phyloP scores from a whole-genome alignment of 2,329 filamentous ascomycete species.

The Hymenoscyphus fructigenus region DNA sequence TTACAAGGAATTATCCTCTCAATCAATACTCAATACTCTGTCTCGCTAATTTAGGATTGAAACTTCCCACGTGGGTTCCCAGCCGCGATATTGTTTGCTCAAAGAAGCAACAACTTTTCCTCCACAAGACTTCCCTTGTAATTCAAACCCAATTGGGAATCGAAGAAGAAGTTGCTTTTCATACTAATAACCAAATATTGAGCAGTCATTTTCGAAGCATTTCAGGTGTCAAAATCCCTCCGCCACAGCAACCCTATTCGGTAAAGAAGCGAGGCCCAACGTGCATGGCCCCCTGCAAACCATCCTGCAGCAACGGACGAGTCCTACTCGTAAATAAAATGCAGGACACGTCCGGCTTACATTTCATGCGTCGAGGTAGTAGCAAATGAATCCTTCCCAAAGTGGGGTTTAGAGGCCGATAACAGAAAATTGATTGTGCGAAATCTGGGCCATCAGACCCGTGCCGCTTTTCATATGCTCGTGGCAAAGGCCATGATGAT shows the following conservation, averaged over 20 bases:
- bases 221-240: background rate
- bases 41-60: background rate
- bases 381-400: conserved; percentile 1
- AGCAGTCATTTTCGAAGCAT: too few species aligned
- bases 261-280: background rate
- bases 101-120: too few species aligned
- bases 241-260: too few species aligned
- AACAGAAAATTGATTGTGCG: background rate
- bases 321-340: background rate
- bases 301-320: too few species aligned
- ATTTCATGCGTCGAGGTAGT: background rate
- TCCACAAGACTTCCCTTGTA: too few species aligned
- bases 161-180: too few species aligned
- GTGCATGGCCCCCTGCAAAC: background rate
- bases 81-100: too few species aligned
- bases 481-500: background rate
- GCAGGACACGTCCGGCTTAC: background rate
- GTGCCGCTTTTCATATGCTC: background rate
- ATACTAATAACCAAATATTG: too few species aligned
- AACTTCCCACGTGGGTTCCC: too few species aligned
- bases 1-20: background rate
- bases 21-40: background rate
- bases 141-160: too few species aligned
- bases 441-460: background rate
- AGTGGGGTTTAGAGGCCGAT: background rate